These are phyloP conservation scores for Nemania diffusa DNA, from an alignment of 2,329 filamentous ascomycete species.

Conservation along the genomic window DNA sequence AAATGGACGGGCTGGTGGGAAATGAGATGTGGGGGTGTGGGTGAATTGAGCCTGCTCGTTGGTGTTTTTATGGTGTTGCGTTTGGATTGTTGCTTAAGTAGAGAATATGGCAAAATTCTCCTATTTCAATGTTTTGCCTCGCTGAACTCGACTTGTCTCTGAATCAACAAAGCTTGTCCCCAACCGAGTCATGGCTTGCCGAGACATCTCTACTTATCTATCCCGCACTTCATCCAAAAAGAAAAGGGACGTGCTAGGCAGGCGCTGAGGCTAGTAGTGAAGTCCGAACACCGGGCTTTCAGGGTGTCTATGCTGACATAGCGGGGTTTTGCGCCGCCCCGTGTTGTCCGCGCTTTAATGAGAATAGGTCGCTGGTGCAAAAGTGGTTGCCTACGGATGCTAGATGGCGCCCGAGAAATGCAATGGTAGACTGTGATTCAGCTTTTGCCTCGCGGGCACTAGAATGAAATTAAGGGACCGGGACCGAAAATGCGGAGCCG, in stretches of 20 bases:
- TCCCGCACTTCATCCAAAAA: not conserved
- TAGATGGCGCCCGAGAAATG: not conserved
- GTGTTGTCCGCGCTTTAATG: not conserved
- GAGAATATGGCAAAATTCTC: not conserved
- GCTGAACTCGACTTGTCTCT: not conserved
- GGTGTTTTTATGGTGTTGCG: no score
- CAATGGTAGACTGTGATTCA: no score
- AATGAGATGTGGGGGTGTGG: not conserved
- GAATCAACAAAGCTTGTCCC: not conserved
- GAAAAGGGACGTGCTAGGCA: not conserved
- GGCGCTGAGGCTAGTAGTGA: not conserved
- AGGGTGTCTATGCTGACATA: no score
- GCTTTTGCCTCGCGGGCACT: no score
- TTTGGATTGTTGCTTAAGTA: not conserved
- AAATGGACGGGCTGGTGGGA: not conserved
- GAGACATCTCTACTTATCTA: not conserved
- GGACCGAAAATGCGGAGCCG: constrained; percentile 1
- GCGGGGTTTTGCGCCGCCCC: not conserved
- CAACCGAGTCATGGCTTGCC: not conserved
- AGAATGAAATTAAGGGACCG: not conserved
- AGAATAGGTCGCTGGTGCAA: not conserved
- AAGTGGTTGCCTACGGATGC: not conserved
- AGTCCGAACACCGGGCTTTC: not conserved
- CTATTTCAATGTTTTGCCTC: not conserved
- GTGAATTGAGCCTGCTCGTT: not conserved